Base-by-base conservation (phyloP, 2,329 filamentous ascomycete genomes). In the Sarocladium strictum region DNA sequence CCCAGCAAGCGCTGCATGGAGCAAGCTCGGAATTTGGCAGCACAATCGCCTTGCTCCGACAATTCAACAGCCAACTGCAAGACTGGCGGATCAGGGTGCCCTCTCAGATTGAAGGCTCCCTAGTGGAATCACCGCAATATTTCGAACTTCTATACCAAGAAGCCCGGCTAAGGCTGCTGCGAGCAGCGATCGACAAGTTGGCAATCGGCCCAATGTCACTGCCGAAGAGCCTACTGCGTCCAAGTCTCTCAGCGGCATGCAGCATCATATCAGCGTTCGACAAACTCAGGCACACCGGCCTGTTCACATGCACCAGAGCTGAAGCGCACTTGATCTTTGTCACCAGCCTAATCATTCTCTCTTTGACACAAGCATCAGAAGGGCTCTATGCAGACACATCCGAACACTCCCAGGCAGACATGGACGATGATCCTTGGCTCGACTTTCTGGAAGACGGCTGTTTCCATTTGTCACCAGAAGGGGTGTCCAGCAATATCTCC, bases 81-180 rank as follows among this genome's bases (percentile, higher is more conserved):
- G 45, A 53, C 6, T 57, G 55, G 55, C 45, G 53, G 4, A n/a
- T 2, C 17, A 41, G 47, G 15, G 37, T 38, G n/a, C 55, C 55
- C 19, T 12, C 9, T 7, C 43, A 21, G 3, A 29, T 35, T 3
- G 9, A 29, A 2, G 52, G 17, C 5, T 57, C 24, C 26, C 45
- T 54, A 9, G 37, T 33, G 7, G 53, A 54, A 21, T 29, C 40
- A 12, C 23, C 37, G n/a, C 17, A 57, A 24, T 51, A 41, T 29
- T 53, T 53, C 24, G 53, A 57, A 4, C 55, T 55, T 4, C n/a
- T 35, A 10, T 57, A 40, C 27, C 55, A 57, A 17, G 47, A 57
- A 23, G 47, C 32, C 23, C 21, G 52, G 7, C 47, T 57, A 11
- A 26, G 33, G 5, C 53, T 57, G 14, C n/a, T 53, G 10, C 32